Percentiles rank a stretch among this genome's conserved stretches.
phyloP scores from a whole-genome alignment of 2,329 filamentous ascomycete species.

The Pseudogymnoascus verrucosus region DNA sequence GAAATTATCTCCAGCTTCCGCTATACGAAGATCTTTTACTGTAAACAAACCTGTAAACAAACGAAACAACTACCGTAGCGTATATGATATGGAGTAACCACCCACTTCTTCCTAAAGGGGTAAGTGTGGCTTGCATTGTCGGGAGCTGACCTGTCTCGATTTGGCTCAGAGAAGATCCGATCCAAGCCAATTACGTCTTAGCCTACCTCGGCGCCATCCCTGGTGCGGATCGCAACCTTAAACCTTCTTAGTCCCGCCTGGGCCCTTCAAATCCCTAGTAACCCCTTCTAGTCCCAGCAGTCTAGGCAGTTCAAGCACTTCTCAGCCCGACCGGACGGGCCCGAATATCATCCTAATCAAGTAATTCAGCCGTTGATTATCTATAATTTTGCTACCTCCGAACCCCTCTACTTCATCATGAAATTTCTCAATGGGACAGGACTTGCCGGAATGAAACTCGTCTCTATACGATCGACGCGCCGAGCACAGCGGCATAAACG shows the following conservation, averaged over 20 bases:
- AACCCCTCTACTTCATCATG: background rate
- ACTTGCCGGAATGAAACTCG: background rate
- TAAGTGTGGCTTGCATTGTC: slow-evolving; percentile 1
- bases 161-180: background rate
- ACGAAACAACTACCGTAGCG: background rate
- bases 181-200: background rate
- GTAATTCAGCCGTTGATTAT: background rate
- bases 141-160: background rate
- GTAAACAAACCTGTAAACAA: background rate
- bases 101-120: background rate
- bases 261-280: background rate
- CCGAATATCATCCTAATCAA: background rate
- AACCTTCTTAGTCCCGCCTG: background rate
- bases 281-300: background rate
- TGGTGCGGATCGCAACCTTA: slow-evolving; percentile 12
- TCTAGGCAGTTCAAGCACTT: background rate
- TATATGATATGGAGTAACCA: background rate
- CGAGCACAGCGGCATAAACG: background rate
- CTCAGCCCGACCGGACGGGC: background rate
- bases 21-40: background rate
- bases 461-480: background rate
- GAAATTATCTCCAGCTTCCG: background rate
- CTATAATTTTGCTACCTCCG: background rate
- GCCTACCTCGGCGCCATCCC: slow-evolving; percentile 5
- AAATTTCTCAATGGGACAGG: background rate